Conservation (phyloP, 179 eudicot species). For the Patellifolia procumbens region DNA sequence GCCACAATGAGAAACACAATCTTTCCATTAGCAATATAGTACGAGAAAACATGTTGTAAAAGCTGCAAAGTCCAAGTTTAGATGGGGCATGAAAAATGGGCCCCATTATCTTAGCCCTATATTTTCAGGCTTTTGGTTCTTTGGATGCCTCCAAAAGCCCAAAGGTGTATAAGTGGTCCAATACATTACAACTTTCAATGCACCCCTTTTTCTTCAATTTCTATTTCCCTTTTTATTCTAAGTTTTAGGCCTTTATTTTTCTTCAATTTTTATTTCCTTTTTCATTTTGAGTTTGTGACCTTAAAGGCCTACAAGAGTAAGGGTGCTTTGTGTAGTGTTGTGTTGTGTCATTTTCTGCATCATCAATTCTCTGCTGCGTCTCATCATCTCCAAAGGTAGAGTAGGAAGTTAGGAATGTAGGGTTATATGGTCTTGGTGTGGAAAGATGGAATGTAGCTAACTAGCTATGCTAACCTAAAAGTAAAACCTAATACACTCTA, state of each 20-base stretch:
- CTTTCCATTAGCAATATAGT: background rate
- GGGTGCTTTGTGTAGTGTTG: background rate
- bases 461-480: no score
- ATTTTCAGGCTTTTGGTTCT: constrained; percentile 17
- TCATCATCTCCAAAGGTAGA: background rate
- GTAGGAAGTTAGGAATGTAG: background rate
- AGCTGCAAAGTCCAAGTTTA: background rate
- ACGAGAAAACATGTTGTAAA: background rate
- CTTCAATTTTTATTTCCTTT: background rate
- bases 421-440: no score
- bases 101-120: background rate
- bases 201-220: background rate
- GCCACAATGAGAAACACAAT: background rate
- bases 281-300: background rate
- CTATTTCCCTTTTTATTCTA: background rate
- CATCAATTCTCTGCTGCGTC: background rate
- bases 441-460: no score
- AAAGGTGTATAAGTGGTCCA: constrained; percentile 12
- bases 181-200: background rate
- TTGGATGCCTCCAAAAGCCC: constrained; percentile 20
- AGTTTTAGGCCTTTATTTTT: background rate
- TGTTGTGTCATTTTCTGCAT: constrained; percentile 20
- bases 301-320: background rate
- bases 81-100: background rate
- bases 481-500: no score